These are phyloP conservation scores for Rhodosporidiobolus sp. DNA, from an alignment of 768 basidiomycete genomes.

Conservation along the genomic window DNA sequence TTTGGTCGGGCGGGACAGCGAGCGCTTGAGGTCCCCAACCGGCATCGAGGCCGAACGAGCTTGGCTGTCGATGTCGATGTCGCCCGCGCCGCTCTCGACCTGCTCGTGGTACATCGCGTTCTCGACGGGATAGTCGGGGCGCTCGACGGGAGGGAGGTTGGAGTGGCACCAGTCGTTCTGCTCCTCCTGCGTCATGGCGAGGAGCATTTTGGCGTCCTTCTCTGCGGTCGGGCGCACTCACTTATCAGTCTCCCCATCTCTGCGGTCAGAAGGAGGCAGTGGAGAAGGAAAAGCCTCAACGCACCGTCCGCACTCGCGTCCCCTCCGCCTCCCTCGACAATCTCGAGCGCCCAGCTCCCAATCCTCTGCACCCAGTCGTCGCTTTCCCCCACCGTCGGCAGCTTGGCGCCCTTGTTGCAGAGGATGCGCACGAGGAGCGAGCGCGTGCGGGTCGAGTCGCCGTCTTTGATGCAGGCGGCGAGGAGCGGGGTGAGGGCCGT, in stretches of 20 bases:
- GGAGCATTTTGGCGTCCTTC: neutral
- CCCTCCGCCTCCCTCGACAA: neutral
- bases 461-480: neutral
- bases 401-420: conserved; percentile 9
- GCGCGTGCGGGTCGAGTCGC: neutral
- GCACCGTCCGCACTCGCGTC: neutral
- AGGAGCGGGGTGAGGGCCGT: conserved; percentile 8
- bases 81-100: neutral
- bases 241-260: neutral
- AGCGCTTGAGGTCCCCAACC: too few relatives aligned
- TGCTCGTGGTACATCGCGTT: neutral
- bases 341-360: conserved; percentile 1
- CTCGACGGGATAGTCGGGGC: neutral
- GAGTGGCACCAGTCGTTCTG: neutral
- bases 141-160: neutral
- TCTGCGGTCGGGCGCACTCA: neutral
- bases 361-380: conserved; percentile 7
- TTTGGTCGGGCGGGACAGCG: too few relatives aligned
- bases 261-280: neutral
- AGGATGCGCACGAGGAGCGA: conserved; percentile 23
- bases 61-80: neutral
- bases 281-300: neutral
- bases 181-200: neutral
- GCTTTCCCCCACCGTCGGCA: neutral
- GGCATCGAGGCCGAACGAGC: neutral